Evolutionary conservation across 768 basidiomycete genomes (phyloP).

Genomic region (Piloderma croceum): DNA sequence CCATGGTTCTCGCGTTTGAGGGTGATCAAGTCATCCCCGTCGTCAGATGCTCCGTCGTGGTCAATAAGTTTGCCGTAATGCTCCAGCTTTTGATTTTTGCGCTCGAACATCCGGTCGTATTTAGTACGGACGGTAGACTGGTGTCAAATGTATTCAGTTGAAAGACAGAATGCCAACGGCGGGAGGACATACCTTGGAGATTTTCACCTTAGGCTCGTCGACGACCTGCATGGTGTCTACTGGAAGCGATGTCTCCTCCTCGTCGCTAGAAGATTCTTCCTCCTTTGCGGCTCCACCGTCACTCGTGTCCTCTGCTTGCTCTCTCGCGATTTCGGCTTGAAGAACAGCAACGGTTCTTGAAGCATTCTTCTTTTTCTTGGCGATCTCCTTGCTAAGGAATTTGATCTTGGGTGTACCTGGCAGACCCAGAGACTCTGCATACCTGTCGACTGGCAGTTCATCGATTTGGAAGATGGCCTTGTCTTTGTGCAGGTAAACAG

Average conservation of each 20-base stretch:
- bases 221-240: slow-evolving; percentile 10
- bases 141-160: background rate
- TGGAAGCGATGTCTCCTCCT: slow-evolving; percentile 1
- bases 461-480: slow-evolving; percentile 87
- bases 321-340: slow-evolving; percentile 24
- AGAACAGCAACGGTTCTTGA: slow-evolving; percentile 40
- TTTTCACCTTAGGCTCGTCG: too few species aligned
- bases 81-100: slow-evolving; percentile 88
- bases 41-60: slow-evolving; percentile 41
- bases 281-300: slow-evolving; percentile 15
- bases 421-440: slow-evolving; percentile 84
- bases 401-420: slow-evolving; percentile 96
- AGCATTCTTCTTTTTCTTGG: slow-evolving; percentile 74
- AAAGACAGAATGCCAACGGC: background rate
- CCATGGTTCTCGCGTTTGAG: slow-evolving; percentile 89
- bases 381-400: slow-evolving; percentile 62
- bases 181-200: slow-evolving; percentile 35
- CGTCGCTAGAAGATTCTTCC: slow-evolving; percentile 2
- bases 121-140: slow-evolving; percentile 69
- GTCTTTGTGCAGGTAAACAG: slow-evolving; percentile 88
- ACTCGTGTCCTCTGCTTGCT: slow-evolving; percentile 15
- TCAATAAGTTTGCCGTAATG: slow-evolving; percentile 89
- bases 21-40: slow-evolving; percentile 85
- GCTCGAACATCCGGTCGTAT: slow-evolving; percentile 96
- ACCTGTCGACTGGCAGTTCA: slow-evolving; percentile 76